A percentile compares a stretch with the other conserved stretches of the same genome.
phyloP scores from a whole-genome alignment of 2,329 filamentous ascomycete species.

The Colletotrichum tanaceti region DNA sequence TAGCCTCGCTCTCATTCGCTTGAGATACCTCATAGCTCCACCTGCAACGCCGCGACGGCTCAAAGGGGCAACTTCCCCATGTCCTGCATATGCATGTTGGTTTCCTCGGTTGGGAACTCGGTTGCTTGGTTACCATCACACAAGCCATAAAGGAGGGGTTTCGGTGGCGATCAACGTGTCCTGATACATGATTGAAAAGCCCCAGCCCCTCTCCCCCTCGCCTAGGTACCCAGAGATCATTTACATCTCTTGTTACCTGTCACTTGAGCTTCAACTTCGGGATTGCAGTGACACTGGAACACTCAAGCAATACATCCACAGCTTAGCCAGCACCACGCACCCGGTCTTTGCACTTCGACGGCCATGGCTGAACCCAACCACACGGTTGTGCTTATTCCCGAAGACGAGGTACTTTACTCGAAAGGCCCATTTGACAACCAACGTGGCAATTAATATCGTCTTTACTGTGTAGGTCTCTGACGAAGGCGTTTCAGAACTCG shows the following conservation, averaged over 20 bases:
- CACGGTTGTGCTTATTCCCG: neutral
- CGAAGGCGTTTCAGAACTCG: neutral
- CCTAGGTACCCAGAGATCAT: neutral
- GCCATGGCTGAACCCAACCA: constrained; percentile 2
- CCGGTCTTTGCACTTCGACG: neutral
- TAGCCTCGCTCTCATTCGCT: neutral
- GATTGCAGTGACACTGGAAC: neutral
- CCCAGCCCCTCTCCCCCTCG: neutral
- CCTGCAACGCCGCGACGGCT: neutral
- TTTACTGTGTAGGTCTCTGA: neutral
- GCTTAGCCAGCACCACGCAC: neutral
- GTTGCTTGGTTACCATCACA: neutral
- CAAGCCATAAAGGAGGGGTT: neutral
- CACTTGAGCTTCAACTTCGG: neutral
- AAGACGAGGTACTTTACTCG: neutral
- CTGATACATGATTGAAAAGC: neutral
- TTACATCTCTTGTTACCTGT: neutral
- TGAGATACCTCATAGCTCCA: neutral
- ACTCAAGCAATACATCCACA: neutral
- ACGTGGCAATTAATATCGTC: neutral
- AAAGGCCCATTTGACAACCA: too few relatives aligned
- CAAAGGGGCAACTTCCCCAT: constrained; percentile 4
- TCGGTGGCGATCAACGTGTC: neutral
- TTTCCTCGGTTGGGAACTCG: too few relatives aligned
- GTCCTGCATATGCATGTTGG: constrained; percentile 4